Conservation (phyloP, 202 grass and related monocot genomes). For the Zoysia matrella region DNA sequence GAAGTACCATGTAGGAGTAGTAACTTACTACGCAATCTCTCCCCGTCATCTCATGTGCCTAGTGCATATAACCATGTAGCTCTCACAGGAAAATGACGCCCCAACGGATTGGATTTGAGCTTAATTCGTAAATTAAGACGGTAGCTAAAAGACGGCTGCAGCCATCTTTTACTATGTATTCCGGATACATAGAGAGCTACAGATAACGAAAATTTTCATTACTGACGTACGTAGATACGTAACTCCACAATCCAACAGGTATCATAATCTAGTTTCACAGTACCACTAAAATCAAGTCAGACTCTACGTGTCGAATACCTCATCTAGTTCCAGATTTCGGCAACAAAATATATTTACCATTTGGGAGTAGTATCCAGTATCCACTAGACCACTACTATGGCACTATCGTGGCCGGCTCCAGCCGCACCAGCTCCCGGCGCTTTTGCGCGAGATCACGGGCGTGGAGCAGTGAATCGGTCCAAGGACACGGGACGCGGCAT, state of each 20-base stretch:
- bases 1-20: not conserved
- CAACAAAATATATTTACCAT: not conserved
- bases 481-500: not conserved
- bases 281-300: not conserved
- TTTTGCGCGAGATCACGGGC: conserved; percentile 3
- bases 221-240: not conserved
- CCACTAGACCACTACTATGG: not conserved
- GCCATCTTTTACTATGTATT: conserved; percentile 1
- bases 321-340: not conserved
- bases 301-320: not conserved
- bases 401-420: not conserved
- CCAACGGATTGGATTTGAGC: not conserved
- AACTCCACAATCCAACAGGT: not conserved
- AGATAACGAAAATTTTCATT: not conserved
- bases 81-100: not conserved
- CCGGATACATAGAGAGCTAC: not conserved
- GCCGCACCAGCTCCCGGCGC: not conserved
- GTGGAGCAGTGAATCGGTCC: not conserved
- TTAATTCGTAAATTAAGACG: conserved; percentile 2
- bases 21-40: not conserved
- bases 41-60: not conserved
- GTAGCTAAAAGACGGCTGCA: conserved; percentile 11
- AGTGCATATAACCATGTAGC: conserved; percentile 24
- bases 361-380: not conserved
- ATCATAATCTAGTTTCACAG: too few species aligned